Evolutionary conservation across 257 asterid species (phyloP), one percentile per base, ranked within the genome.

Genomic region (Leptodermis oblonga): DNA sequence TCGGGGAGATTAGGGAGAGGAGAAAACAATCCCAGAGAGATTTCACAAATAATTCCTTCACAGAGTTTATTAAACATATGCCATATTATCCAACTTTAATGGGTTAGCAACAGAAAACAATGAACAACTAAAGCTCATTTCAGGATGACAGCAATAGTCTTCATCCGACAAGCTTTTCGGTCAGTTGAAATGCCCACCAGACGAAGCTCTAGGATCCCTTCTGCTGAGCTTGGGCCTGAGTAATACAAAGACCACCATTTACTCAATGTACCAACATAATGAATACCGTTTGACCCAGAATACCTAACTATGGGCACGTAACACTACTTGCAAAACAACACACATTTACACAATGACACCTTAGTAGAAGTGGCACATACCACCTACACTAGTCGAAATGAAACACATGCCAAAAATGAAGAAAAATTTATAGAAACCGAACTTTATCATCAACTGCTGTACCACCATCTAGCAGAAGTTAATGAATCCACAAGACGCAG

Each of bases 201-300:
- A 75, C 66, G 77, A 78, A 82, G 86, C 79, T 77, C 74, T 74
- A 79, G 82, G 84, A 79, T 82, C 82, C 74, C 80, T 77, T 76
- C 78, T 71, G 77, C 71, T 55, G 77, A 70, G 82, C 70, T 49
- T 75, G 77, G 71, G 81, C 87, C 87, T 72, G 81, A 80, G 83
- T 72, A 77, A 74, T 71, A 80, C 71, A 77, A 79, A 80, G 76
- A 78, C 77, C 76, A 72, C 60, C 77, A 74, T 75, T 70, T 73
- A 45, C 78, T 72, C 72, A 78, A 79, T 61, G 61, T 64, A 34
- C 71, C 49, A 71, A 52, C 69, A 73, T 39, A 68, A 15, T 39
- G 31, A 58, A 76, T 58, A 66, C 73, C 28, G 36, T 36, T 59
- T 46, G 67, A 76, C 49, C 80, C 65, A 73, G 59, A 78, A 66